Evolutionary conservation across 768 basidiomycete genomes (phyloP), one percentile per base, ranked within the genome.

Genomic region (Mycena rosella): DNA sequence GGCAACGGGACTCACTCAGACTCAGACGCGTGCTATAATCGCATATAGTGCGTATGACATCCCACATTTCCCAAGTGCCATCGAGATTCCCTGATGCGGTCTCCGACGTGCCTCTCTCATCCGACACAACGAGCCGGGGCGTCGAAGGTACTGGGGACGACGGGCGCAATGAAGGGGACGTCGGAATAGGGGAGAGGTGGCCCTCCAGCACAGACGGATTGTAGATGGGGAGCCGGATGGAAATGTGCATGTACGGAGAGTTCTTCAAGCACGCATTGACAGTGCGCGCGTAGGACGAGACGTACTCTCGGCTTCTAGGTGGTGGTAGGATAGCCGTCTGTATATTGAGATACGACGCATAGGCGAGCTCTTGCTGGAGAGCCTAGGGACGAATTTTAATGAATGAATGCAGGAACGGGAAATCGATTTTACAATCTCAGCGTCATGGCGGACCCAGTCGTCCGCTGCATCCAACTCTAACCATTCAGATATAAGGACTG

Each of bases 11-110:
- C 85, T 71, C 77, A 95, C 94, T 91, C 63, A 94, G 75, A 2
- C 91, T 91, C 66, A 96, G 74, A 29, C 93, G 87, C 32, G 86
- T 82, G 75, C 88, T 89, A 78, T 96, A 97, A 63, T 91, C 91
- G 78, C 98, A 99, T 36, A 97, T 86, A 4, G 91, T 91, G 67
- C 96, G 86, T 64, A 99, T 94, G 52, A 92, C 86, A 77, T 99
- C 98, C 98, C 98, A 99, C 89, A 96, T 97, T 77, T 99, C 98
- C 97, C 98, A 99, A 0, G 93, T 95, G 8, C 84, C 86, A 72
- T 90, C 90, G 58, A 93, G 80, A 67, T 91, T 88, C 11, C 80
- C 82, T 70, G 89, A 89, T 45, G 85, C 78, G 20, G 84, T 78
- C 40, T 78, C 79, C 20, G 79, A n/a, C n/a, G n/a, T 73, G 14